Percentiles rank a stretch among this genome's conserved stretches.
Evolutionary conservation across 192 early-diverging fungal species (phyloP).

Genomic region (Coemansia sp.): DNA sequence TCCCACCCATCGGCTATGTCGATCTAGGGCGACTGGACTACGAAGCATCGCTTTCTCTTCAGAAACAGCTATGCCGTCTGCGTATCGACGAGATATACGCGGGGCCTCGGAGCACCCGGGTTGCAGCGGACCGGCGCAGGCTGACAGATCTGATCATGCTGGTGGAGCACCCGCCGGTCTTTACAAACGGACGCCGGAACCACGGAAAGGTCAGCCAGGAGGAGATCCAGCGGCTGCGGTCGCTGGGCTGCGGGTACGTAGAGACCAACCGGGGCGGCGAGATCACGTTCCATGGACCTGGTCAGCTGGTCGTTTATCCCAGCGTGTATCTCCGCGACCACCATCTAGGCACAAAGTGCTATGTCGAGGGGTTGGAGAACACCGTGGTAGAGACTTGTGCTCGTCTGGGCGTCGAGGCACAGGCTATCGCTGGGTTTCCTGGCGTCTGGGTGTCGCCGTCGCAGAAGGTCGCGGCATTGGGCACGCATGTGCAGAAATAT

Average conservation of each 20-base stretch:
- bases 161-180: conserved; percentile 86
- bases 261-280: conserved; percentile 87
- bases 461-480: conserved; percentile 90
- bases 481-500: conserved; percentile 83
- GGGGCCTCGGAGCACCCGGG: neutral
- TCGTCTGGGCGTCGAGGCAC: conserved; percentile 62
- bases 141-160: conserved; percentile 60
- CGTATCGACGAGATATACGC: conserved; percentile 52
- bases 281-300: conserved; percentile 95
- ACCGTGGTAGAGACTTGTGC: conserved; percentile 71
- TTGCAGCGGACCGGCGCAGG: neutral
- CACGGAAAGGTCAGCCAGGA: conserved; percentile 53
- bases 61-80: conserved; percentile 55
- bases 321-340: conserved; percentile 75
- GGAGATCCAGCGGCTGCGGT: conserved; percentile 55
- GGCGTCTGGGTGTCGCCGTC: conserved; percentile 88
- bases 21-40: conserved; percentile 58
- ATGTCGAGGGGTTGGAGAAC: conserved; percentile 76
- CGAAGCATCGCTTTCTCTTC: conserved; percentile 57
- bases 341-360: conserved; percentile 68
- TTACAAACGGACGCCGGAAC: conserved; percentile 85
- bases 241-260: conserved; percentile 61
- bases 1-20: conserved; percentile 47
- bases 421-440: conserved; percentile 63
- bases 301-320: conserved; percentile 95